Evolutionary conservation across 1,139 yeast genomes (phyloP).

Genomic region (Scheffersomyces cryptocercus): DNA sequence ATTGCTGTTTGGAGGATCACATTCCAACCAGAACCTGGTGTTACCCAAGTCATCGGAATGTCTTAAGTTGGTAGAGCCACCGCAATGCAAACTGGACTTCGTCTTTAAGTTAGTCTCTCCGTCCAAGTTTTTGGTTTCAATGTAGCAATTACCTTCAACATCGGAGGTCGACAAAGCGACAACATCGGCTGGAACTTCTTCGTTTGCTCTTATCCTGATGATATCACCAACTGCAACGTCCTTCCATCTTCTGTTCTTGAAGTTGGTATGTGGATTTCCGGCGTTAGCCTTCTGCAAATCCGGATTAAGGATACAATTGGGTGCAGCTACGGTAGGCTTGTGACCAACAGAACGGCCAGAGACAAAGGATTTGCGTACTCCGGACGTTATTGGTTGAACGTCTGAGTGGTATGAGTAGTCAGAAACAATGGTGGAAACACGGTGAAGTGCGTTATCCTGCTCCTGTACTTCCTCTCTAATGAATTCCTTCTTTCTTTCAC

Average conservation of each 20-base stretch:
- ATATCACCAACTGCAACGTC: constrained; percentile 87
- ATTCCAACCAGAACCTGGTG: constrained; percentile 80
- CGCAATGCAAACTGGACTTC: constrained; percentile 72
- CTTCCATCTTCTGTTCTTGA: constrained; percentile 82
- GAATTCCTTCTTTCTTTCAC: constrained; percentile 26
- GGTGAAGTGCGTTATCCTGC: constrained; percentile 31
- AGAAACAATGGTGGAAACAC: constrained; percentile 44
- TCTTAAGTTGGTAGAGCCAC: constrained; percentile 53
- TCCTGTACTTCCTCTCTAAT: constrained; percentile 27
- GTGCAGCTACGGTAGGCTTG: constrained; percentile 9
- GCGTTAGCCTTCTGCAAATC: constrained; percentile 20
- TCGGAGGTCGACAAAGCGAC: constrained; percentile 81
- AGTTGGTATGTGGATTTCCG: constrained; percentile 34
- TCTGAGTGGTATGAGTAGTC: constrained; percentile 26
- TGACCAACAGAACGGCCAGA: constrained; percentile 2
- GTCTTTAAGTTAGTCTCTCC: constrained; percentile 94
- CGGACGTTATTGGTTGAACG: not conserved
- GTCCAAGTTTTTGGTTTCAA: constrained; percentile 92
- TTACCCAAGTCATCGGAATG: constrained; percentile 74
- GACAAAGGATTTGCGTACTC: not conserved
- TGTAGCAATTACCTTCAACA: constrained; percentile 85
- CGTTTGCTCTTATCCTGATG: constrained; percentile 80
- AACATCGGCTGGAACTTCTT: constrained; percentile 92
- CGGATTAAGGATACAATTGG: constrained; percentile 40
- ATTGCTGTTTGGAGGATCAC: constrained; percentile 86